A percentile compares a stretch with the other conserved stretches of the same genome.
These are phyloP conservation scores for Fusarium zealandicum DNA, from an alignment of 2,329 filamentous ascomycete species.

Conservation along the genomic window DNA sequence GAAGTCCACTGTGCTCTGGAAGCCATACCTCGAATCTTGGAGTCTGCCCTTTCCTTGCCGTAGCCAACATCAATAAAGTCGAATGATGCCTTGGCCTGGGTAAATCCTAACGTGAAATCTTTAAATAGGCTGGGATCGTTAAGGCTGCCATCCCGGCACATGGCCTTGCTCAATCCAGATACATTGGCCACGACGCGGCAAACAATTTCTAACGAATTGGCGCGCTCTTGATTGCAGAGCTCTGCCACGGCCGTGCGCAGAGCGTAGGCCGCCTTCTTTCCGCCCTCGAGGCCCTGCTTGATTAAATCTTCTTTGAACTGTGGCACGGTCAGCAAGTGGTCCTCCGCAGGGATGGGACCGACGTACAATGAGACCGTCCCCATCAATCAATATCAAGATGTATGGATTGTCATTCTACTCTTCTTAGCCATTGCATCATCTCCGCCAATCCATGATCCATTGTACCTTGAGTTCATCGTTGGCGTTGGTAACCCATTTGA, in stretches of 20 bases:
- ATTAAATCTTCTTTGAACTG: slow-evolving; percentile 67
- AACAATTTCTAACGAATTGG: slow-evolving; percentile 60
- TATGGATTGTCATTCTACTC: slow-evolving; percentile 63
- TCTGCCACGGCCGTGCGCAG: slow-evolving; percentile 58
- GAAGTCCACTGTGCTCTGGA: neutral
- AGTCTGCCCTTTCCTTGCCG: slow-evolving; percentile 64
- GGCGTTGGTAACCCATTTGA: slow-evolving; percentile 48
- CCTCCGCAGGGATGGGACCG: neutral
- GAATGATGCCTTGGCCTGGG: slow-evolving; percentile 64
- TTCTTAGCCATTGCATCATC: slow-evolving; percentile 28
- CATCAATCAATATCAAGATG: slow-evolving; percentile 67
- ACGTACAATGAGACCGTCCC: slow-evolving; percentile 65
- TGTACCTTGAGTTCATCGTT: slow-evolving; percentile 57
- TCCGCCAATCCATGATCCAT: slow-evolving; percentile 14
- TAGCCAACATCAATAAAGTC: slow-evolving; percentile 70
- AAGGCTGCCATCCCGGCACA: slow-evolving; percentile 58
- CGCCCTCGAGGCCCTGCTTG: slow-evolving; percentile 62
- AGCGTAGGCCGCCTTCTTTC: slow-evolving; percentile 59
- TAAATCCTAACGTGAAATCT: slow-evolving; percentile 68
- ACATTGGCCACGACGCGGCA: slow-evolving; percentile 65
- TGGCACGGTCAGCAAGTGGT: neutral
- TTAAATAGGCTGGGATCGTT: slow-evolving; percentile 55
- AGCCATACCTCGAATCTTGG: slow-evolving; percentile 64
- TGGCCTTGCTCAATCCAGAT: slow-evolving; percentile 56
- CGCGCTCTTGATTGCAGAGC: slow-evolving; percentile 52